Evolutionary conservation across 2,329 filamentous ascomycete genomes (phyloP).

Genomic region (Ascochyta pisi): DNA sequence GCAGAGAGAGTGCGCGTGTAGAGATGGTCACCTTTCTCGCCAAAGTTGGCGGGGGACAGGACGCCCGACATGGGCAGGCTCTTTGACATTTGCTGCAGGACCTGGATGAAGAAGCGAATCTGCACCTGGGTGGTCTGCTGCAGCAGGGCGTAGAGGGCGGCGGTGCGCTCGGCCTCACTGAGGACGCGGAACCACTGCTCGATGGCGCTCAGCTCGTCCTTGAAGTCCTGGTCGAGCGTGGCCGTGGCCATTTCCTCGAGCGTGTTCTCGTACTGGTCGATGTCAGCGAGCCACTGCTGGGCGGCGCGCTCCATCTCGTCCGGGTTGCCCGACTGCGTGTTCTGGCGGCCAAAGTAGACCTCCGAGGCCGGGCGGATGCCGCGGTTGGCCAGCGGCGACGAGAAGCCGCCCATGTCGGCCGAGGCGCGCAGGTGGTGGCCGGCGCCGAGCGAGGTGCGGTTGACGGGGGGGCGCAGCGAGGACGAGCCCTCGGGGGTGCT

Average conservation of each 20-base stretch:
- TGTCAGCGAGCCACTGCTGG: slow-evolving; percentile 98
- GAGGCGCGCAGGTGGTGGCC: slow-evolving; percentile 91
- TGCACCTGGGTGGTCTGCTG: slow-evolving; percentile 99
- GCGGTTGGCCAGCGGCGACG: slow-evolving; percentile 73
- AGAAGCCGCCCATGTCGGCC: slow-evolving; percentile 91
- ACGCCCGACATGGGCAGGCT: slow-evolving; percentile 97
- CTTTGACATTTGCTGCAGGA: slow-evolving; percentile 98
- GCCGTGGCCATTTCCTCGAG: slow-evolving; percentile 98
- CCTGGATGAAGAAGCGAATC: slow-evolving; percentile 98
- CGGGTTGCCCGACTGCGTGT: slow-evolving; percentile 68
- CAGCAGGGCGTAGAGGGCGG: slow-evolving; percentile 90
- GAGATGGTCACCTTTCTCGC: slow-evolving; percentile 77
- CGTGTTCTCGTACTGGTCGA: slow-evolving; percentile 98
- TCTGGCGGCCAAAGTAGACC: slow-evolving; percentile 82
- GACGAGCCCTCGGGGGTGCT: slow-evolving; percentile 93
- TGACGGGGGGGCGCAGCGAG: slow-evolving; percentile 80
- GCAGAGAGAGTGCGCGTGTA: fast-evolving
- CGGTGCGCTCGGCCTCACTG: slow-evolving; percentile 94
- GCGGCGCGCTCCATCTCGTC: slow-evolving; percentile 95
- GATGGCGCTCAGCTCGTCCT: slow-evolving; percentile 97
- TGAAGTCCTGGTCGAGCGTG: slow-evolving; percentile 99
- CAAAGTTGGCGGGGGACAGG: slow-evolving; percentile 89
- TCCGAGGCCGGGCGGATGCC: slow-evolving; percentile 92
- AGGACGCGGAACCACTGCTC: slow-evolving; percentile 99
- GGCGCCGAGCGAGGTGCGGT: slow-evolving; percentile 75